Base-by-base conservation (phyloP, 1,139 yeast species). In the Debaryomyces fabryi region DNA sequence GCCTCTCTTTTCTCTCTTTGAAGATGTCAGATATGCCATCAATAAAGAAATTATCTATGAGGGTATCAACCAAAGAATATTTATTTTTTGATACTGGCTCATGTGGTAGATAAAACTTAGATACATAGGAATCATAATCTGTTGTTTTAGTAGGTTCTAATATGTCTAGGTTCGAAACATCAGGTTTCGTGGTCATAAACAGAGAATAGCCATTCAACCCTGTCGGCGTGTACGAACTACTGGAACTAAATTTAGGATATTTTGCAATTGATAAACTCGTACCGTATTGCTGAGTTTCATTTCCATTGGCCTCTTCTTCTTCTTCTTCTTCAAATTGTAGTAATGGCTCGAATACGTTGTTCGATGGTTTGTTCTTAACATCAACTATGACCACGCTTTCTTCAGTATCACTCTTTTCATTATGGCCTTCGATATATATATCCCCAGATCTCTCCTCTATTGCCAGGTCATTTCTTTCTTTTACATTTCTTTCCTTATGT, bases 61-160 rank as follows among this genome's bases (percentile, higher is more conserved):
- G 45, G n/a, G 53, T 48, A 38, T 59, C 64, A 3, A 59, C 34
- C 12, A 58, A 25, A 5, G 63, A 56, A 38, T 57, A 57, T 9
- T 58, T 50, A 25, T 54, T 36, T 20, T 48, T 46, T 3, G 63
- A 51, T 8, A 55, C 40, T 32, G 64, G 63, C 32, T 52, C 50
- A 1, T 53, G 45, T 1, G 62, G 63, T 6, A 57, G 45, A 40
- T 59, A 53, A 42, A 56, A 58, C 21, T 53, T 55, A 16, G 59
- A 44, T 5, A 64, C 54, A 9, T 63, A 53, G 39, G 55, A 55
- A 30, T 57, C 55, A 36, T 55, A 60, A 16, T 51, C 50, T n/a
- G 23, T 27, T 6, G 6, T 20, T 21, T 21, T 40, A n/a, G 43
- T 4, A 6, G 43, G n/a, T 7, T 23, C 39, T 2, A 42, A 15